These are phyloP conservation scores for Chalaropsis thielavioides DNA, from an alignment of 2,329 filamentous ascomycete genomes.

Conservation along the genomic window DNA sequence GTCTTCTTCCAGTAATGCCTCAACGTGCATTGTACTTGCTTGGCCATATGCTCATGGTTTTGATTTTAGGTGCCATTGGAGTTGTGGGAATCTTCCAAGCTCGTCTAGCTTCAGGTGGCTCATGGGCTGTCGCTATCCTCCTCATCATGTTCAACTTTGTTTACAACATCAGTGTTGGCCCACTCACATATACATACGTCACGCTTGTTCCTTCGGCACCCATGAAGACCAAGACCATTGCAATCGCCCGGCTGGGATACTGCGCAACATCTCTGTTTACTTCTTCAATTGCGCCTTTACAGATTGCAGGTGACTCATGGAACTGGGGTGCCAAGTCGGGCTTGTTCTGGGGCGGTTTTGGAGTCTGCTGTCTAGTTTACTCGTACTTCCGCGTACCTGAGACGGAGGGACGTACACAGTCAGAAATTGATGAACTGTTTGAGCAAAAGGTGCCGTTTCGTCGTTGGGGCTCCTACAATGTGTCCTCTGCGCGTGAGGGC, in stretches of 20 bases:
- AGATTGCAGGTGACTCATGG: conserved; percentile 25
- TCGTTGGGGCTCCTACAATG: conserved; percentile 5
- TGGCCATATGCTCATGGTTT: conserved; percentile 28
- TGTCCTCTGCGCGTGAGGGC: not conserved
- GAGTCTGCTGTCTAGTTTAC: conserved; percentile 30
- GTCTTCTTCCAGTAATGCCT: conserved; percentile 26
- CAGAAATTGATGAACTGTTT: conserved; percentile 25
- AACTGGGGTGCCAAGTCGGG: conserved; percentile 29
- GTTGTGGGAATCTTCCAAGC: conserved; percentile 28
- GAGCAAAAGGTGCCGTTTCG: conserved; percentile 18
- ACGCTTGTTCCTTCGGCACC: conserved; percentile 26
- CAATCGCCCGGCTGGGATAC: conserved; percentile 24
- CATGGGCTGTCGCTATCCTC: conserved; percentile 20
- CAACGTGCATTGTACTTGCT: conserved; percentile 29
- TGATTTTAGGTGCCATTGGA: conserved; percentile 27
- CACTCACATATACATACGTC: conserved; percentile 25
- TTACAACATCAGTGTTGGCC: conserved; percentile 26
- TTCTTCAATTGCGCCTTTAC: conserved; percentile 20
- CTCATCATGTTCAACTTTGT: conserved; percentile 22
- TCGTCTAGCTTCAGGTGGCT: conserved; percentile 23
- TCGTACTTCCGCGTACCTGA: conserved; percentile 32
- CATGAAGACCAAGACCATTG: conserved; percentile 25
- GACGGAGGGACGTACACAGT: conserved; percentile 23
- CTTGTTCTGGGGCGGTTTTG: conserved; percentile 26
- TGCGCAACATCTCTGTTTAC: conserved; percentile 21